These are phyloP conservation scores for Ilex asprella DNA, from an alignment of 257 asterid species.

Conservation along the genomic window DNA sequence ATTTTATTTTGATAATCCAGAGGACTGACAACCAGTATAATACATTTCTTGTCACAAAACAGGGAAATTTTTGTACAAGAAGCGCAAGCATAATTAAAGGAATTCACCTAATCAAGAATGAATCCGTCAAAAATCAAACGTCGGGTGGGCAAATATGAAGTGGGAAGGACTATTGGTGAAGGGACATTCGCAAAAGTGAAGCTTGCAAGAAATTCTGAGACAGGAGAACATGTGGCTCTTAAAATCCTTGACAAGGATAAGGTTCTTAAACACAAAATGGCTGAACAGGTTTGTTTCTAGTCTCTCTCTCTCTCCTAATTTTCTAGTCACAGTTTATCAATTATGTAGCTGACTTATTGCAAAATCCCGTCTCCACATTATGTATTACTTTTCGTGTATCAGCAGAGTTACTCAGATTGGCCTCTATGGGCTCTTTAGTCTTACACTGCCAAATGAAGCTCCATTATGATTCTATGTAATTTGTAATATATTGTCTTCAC, in stretches of 20 bases:
- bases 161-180: constrained; percentile 93
- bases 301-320: not conserved
- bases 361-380: too few relatives aligned
- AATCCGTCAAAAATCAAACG: constrained; percentile 64
- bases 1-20: too few relatives aligned
- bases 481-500: constrained; percentile 7
- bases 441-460: not conserved
- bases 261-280: constrained; percentile 90
- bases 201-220: constrained; percentile 79
- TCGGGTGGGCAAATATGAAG: constrained; percentile 74
- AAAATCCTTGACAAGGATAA: constrained; percentile 89
- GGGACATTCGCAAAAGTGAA: constrained; percentile 94
- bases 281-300: constrained; percentile 68
- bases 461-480: constrained; percentile 11
- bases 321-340: too few relatives aligned
- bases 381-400: too few relatives aligned
- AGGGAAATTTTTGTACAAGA: not conserved
- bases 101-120: constrained; percentile 26
- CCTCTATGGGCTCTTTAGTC: too few relatives aligned
- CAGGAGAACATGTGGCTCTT: constrained; percentile 68
- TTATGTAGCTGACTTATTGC: too few relatives aligned
- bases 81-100: constrained; percentile 5
- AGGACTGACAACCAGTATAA: too few relatives aligned
- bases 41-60: too few relatives aligned
- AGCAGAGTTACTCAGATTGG: too few relatives aligned